These are phyloP conservation scores for Pinus taeda DNA, from an alignment of 75 land plant species.

Conservation along the genomic window DNA sequence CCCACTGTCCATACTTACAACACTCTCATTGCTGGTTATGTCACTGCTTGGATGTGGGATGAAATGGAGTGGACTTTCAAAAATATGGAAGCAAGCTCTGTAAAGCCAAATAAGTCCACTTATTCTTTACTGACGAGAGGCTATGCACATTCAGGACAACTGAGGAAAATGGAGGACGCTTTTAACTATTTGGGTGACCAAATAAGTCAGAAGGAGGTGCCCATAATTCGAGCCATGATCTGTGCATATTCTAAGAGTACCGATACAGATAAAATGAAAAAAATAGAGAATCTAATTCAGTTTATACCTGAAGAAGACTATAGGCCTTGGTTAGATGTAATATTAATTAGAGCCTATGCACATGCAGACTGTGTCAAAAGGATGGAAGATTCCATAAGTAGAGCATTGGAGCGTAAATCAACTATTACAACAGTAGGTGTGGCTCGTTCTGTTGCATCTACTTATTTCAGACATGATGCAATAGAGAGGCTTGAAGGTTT, in stretches of 20 bases:
- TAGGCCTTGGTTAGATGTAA: slow-evolving; percentile 61
- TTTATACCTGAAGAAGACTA: slow-evolving; percentile 52
- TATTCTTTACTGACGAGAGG: slow-evolving; percentile 65
- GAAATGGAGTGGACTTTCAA: slow-evolving; percentile 55
- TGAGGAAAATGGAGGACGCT: slow-evolving; percentile 67
- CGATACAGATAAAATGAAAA: slow-evolving; percentile 29
- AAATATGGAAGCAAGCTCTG: slow-evolving; percentile 25
- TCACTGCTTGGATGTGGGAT: slow-evolving; percentile 76
- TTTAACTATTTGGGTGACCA: slow-evolving; percentile 35
- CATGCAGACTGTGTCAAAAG: slow-evolving; percentile 48
- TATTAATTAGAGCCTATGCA: slow-evolving; percentile 72
- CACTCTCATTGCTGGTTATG: slow-evolving; percentile 63
- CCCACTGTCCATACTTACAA: slow-evolving; percentile 61
- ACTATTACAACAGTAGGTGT: slow-evolving; percentile 20
- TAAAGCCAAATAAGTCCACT: slow-evolving; percentile 56
- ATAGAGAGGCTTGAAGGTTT: slow-evolving; percentile 46
- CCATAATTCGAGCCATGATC: slow-evolving; percentile 63
- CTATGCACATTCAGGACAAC: slow-evolving; percentile 53
- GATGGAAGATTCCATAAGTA: slow-evolving; percentile 58
- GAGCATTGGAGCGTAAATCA: slow-evolving; percentile 43
- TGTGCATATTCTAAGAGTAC: slow-evolving; percentile 60
- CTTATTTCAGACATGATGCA: slow-evolving; percentile 43
- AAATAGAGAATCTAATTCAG: slow-evolving; percentile 52
- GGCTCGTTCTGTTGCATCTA: slow-evolving; percentile 39
- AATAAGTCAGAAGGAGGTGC: slow-evolving; percentile 19